Conservation (phyloP, 2,329 filamentous ascomycete species). For the Daldinia eschscholtzii region DNA sequence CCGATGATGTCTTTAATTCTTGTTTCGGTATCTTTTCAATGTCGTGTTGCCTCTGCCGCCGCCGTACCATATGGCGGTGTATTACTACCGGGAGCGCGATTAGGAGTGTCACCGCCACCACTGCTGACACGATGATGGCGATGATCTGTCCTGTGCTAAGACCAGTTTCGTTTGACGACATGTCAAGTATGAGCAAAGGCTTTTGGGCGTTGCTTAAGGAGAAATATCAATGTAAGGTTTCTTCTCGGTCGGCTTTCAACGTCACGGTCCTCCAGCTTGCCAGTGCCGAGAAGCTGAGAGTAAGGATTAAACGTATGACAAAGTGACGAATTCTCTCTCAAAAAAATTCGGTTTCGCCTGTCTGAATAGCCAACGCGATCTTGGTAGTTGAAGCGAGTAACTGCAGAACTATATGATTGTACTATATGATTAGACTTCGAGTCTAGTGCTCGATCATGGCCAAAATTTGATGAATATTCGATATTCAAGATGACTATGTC, state of each 20-base stretch:
- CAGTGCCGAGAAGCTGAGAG: neutral
- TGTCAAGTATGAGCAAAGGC: neutral
- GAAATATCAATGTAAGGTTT: neutral
- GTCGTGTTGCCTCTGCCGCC: conserved; percentile 9
- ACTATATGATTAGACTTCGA: conserved; percentile 1
- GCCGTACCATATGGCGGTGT: conserved; percentile 28
- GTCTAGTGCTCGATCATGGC: conserved; percentile 3
- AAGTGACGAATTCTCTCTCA: neutral
- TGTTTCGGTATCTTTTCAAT: conserved; percentile 27
- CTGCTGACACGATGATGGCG: conserved; percentile 35
- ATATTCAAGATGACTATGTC: neutral
- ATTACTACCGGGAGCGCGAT: conserved; percentile 28
- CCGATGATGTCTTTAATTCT: conserved; percentile 10
- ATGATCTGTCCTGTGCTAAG: conserved; percentile 25
- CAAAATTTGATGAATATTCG: neutral
- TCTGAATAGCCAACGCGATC: neutral
- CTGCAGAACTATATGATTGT: conserved; percentile 7
- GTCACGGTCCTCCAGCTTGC: neutral
- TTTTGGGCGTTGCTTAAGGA: neutral
- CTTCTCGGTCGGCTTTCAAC: neutral
- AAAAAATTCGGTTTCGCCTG: neutral
- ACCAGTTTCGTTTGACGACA: conserved; percentile 10
- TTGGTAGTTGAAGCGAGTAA: neutral
- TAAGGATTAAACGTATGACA: neutral
- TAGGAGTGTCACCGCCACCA: conserved; percentile 31